Evolutionary conservation across 2,329 filamentous ascomycete species (phyloP).

Genomic region (Fusarium tjaetaba): DNA sequence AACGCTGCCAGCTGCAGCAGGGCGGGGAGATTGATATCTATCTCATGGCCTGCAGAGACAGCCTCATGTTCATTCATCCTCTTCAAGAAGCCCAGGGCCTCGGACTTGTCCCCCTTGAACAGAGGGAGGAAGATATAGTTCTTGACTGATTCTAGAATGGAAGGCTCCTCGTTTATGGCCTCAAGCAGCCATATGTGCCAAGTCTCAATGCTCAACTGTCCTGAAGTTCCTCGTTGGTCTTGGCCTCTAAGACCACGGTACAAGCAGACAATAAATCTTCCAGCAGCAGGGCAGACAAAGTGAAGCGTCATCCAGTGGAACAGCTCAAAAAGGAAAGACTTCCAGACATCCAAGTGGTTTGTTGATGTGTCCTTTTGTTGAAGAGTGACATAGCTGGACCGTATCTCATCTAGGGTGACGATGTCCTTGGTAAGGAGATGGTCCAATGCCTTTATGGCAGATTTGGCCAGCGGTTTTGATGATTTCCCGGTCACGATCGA

Average conservation of each 20-base stretch:
- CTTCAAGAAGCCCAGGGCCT: constrained; percentile 67
- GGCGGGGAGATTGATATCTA: constrained; percentile 62
- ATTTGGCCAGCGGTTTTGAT: constrained; percentile 73
- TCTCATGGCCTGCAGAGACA: constrained; percentile 56
- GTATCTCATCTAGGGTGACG: constrained; percentile 59
- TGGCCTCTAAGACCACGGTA: constrained; percentile 58
- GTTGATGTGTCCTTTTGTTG: constrained; percentile 40
- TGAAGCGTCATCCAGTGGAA: constrained; percentile 67
- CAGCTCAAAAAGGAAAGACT: constrained; percentile 58
- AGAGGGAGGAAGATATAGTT: constrained; percentile 71
- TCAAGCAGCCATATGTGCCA: constrained; percentile 68
- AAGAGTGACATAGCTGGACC: constrained; percentile 54
- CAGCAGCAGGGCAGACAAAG: constrained; percentile 68
- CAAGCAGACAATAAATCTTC: constrained; percentile 68
- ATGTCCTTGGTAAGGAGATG: constrained; percentile 71
- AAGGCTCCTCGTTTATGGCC: constrained; percentile 59
- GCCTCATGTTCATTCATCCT: constrained; percentile 63
- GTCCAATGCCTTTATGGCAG: constrained; percentile 73
- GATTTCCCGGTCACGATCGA: constrained; percentile 69
- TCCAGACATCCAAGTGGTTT: constrained; percentile 55
- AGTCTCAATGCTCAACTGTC: constrained; percentile 48
- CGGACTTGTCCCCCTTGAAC: constrained; percentile 66
- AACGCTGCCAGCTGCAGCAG: constrained; percentile 73
- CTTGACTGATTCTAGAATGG: constrained; percentile 70
- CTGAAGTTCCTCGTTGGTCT: constrained; percentile 35